A percentile compares a stretch with the other conserved stretches of the same genome.
Evolutionary conservation across 2,329 filamentous ascomycete genomes (phyloP).

Genomic region (Ophiostoma ulmi): DNA sequence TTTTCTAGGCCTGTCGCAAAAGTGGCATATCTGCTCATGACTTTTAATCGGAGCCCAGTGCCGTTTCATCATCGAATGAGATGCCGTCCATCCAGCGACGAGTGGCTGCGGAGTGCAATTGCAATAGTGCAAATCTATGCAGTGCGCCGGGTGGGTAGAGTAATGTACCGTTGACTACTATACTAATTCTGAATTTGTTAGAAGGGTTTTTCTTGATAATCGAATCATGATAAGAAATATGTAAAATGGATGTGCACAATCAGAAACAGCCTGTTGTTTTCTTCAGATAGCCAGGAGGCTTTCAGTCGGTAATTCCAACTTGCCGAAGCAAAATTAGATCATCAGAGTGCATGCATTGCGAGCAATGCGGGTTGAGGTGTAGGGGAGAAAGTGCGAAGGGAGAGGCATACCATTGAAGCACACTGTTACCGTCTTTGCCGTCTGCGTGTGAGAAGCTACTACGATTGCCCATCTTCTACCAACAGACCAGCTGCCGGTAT

Average conservation of each 20-base stretch:
- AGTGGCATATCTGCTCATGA: constrained; percentile 80
- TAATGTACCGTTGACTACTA: neutral
- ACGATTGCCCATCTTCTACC: neutral
- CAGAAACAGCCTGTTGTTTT: constrained; percentile 85
- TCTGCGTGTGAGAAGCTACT: neutral
- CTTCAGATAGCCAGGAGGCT: constrained; percentile 54
- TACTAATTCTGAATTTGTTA: constrained; percentile 3
- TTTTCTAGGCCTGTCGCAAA: constrained; percentile 99
- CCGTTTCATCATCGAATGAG: constrained; percentile 70
- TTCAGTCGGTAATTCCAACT: constrained; percentile 97
- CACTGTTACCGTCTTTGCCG: neutral
- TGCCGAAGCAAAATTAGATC: constrained; percentile 63
- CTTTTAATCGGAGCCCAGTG: constrained; percentile 88
- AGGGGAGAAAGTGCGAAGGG: neutral
- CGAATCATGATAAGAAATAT: neutral
- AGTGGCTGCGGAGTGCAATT: neutral
- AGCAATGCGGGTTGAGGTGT: constrained; percentile 23
- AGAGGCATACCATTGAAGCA: constrained; percentile 14
- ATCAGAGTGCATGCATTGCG: constrained; percentile 44
- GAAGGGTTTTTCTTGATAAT: neutral
- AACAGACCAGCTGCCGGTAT: constrained; percentile 5
- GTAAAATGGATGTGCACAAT: constrained; percentile 37
- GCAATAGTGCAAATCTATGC: constrained; percentile 2
- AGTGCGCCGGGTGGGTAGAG: constrained; percentile 8
- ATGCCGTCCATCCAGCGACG: neutral